A percentile compares a stretch with the other conserved stretches of the same genome.
phyloP scores from a whole-genome alignment of 331 rosid species.

The Telfairia occidentalis region DNA sequence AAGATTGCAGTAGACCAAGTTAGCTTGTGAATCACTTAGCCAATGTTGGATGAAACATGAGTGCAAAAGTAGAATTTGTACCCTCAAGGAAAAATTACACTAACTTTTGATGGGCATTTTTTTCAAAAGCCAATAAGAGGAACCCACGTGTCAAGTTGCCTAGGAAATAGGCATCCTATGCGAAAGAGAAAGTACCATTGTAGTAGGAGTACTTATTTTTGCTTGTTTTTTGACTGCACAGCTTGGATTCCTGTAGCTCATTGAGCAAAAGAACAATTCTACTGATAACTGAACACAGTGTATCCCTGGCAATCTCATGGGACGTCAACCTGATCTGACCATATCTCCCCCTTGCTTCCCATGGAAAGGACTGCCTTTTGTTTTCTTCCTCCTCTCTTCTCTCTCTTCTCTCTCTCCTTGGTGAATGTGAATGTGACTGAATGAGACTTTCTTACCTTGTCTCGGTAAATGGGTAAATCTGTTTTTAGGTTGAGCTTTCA shows the following conservation, averaged over 20 bases:
- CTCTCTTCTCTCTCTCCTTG: neutral
- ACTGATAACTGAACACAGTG: slow-evolving; percentile 4
- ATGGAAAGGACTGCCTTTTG: neutral
- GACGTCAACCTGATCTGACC: slow-evolving; percentile 16
- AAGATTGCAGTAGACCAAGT: neutral
- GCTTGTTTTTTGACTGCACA: neutral
- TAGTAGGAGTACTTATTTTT: neutral
- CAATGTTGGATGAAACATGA: neutral
- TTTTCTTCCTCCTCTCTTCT: slow-evolving; percentile 5
- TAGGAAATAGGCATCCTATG: slow-evolving; percentile 12
- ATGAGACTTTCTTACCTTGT: neutral
- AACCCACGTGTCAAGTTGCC: neutral
- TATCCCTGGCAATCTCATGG: slow-evolving; percentile 1
- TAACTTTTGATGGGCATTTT: neutral
- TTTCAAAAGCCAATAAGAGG: neutral
- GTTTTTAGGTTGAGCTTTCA: neutral
- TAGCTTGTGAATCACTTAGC: slow-evolving; percentile 5
- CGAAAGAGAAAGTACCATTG: slow-evolving; percentile 1
- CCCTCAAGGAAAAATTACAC: neutral
- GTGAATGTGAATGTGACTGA: neutral
- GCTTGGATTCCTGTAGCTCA: neutral
- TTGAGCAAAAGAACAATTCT: slow-evolving; percentile 5
- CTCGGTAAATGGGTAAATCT: neutral
- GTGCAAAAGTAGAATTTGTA: neutral
- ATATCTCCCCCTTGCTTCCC: slow-evolving; percentile 7